Base-by-base conservation (phyloP, 2,329 filamentous ascomycete genomes). In the Microsporum audouinii region DNA sequence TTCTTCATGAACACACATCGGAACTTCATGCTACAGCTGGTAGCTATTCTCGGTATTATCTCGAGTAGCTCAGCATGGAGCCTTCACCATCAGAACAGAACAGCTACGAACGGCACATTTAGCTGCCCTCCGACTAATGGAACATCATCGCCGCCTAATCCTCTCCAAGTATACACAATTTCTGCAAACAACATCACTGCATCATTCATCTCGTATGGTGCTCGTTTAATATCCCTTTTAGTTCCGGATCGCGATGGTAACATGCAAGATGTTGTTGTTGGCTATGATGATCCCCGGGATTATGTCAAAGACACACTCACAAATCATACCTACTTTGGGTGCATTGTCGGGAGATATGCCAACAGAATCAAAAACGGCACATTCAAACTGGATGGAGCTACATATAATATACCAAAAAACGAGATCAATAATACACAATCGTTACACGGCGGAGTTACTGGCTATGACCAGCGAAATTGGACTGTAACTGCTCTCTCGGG, bases 341-440 rank as follows among this genome's bases (percentile, higher is more conserved):
- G 78, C 1, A 69, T 78, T 4, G 77, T 79, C 12, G 79, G 79
- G 61, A 76, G 79, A 56, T 82, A 81, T 70, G 79, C 79, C 61
- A 82, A 82, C 67, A 77, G 79, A 43, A 81, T 81, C 70, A 81
- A 78, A 72, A 82, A 82, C 62, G 79, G 79, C 58, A 82, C 80
- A 2, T 83, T 83, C 69, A 73, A 73, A 27, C 71, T 83, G 61
- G 76, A 80, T 59, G 76, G 74, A 23, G 66, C 72, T 17, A 73
- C 70, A 2, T 82, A 78, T 63, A 71, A 81, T 33, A 75, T 81
- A 36, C 75, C 78, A 0, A 71, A 74, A 55, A 83, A 82, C 65
- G 80, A 83, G 65, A 72, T 82, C 53, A 71, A 67, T 41, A 79
- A 79, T n/a, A 63, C 65, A 10, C 74, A 82, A 66, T 80, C 80